Evolutionary conservation across 2,329 filamentous ascomycete genomes (phyloP).

Genomic region (Ceratocystis variospora): DNA sequence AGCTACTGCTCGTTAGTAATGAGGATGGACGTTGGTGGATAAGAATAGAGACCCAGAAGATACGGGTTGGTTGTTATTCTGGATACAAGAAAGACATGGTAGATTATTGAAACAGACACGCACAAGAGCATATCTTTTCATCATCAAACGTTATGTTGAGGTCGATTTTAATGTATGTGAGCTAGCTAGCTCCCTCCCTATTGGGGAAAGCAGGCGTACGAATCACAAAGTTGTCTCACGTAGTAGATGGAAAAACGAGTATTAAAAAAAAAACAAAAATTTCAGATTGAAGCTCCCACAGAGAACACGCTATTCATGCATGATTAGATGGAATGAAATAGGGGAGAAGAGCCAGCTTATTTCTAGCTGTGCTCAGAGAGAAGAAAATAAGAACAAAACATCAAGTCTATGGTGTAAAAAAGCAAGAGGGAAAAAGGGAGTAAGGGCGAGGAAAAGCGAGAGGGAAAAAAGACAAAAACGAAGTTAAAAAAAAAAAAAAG

Average conservation of each 20-base stretch:
- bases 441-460: neutral
- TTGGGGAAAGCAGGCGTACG: neutral
- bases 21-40: neutral
- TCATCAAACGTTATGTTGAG: neutral
- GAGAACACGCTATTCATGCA: neutral
- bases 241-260: neutral
- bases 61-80: neutral
- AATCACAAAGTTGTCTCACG: neutral
- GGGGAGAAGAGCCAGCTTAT: neutral
- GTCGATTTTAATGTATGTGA: neutral
- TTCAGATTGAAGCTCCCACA: neutral
- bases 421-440: slow-evolving; percentile 6
- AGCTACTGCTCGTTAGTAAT: neutral
- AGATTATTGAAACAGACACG: neutral
- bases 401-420: neutral
- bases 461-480: neutral
- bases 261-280: neutral
- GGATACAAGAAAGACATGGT: neutral
- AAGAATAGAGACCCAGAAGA: neutral
- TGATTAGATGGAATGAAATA: neutral
- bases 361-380: too few species aligned
- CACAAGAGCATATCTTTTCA: neutral
- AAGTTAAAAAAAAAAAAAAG: slow-evolving; percentile 10
- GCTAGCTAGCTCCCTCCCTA: too few species aligned
- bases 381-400: neutral